Base-by-base conservation (phyloP, 1,139 yeast species). In the Meyerozyma smithsonii region DNA sequence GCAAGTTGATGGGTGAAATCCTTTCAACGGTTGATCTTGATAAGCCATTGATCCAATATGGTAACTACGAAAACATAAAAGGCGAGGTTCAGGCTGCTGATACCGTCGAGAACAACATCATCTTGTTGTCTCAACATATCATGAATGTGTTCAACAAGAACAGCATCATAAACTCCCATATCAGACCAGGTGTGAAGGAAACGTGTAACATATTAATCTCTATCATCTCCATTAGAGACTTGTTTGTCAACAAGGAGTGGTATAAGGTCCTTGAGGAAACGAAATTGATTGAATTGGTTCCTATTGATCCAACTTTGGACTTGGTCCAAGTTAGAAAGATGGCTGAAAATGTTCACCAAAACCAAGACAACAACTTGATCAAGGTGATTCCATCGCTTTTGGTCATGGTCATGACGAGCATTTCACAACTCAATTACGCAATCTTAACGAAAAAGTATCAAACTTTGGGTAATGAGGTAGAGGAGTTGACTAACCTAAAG, bases 361-460 rank as follows among this genome's bases (percentile, higher is more conserved):
- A 74, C 35, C 65, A 84, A 47, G 84, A 87, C 55, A 89, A 83
- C 47, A 74, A 82, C 46, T 69, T 92, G 37, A 75, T 89, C 36
- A 82, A 87, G 57, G 87, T 84, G 46, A 75, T 92, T 40, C 96
- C 98, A 4, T 78, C 81, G 37, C 61, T 92, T 46, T 72, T 94
- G 49, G 74, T 90, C 21, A 82, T 89, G 66, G 79, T 84, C 4
- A 85, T 92, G 96, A 77, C 84, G 16, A 79, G 90, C 55, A 74
- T 87, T 41, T 77, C 84, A 5, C 80, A 78, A 46, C 62, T 84
- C 46, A 74, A 77, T 43, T 70, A 73, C 48, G 67, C 68, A 34
- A 62, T 81, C 18, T 61, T 63, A 40, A 63, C 69, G 19, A 71
- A 73, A 48, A 66, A 68, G 38, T 79, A 66, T 52, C 73, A 76